Percentiles rank a stretch among this genome's conserved stretches.
These are phyloP conservation scores for Parastagonospora nodorum DNA, from an alignment of 2,329 filamentous ascomycete species.

Conservation along the genomic window DNA sequence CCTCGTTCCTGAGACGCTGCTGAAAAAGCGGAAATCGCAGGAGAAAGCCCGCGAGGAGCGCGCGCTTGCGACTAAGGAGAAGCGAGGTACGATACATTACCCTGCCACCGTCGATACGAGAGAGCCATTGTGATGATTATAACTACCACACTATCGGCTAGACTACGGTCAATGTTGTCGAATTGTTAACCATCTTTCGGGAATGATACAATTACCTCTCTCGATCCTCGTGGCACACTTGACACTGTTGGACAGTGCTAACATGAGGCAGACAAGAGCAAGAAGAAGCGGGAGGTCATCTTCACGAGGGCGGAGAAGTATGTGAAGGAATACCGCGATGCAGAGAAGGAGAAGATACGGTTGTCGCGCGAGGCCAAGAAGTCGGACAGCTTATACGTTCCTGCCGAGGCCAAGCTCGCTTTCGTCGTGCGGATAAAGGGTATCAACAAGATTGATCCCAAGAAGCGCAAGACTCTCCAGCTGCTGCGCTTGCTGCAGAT, in stretches of 20 bases:
- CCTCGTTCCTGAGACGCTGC: constrained; percentile 97
- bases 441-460: constrained; percentile 99
- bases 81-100: constrained; percentile 74
- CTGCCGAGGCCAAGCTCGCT: constrained; percentile 93
- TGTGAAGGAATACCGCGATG: constrained; percentile 98
- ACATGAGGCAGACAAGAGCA: constrained; percentile 74
- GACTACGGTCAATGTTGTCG: constrained; percentile 96
- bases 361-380: constrained; percentile 87
- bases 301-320: constrained; percentile 99
- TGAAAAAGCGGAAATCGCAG: constrained; percentile 99
- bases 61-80: constrained; percentile 78
- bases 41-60: constrained; percentile 97
- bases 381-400: constrained; percentile 91
- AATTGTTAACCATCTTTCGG: constrained; percentile 99
- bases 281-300: constrained; percentile 97
- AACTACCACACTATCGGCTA: constrained; percentile 87
- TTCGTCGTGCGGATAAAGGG: constrained; percentile 99
- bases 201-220: constrained; percentile 69
- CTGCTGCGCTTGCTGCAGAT: constrained; percentile 99
- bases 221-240: constrained; percentile 22
- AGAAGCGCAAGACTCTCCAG: constrained; percentile 99
- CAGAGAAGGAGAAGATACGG: constrained; percentile 97
- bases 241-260: constrained; percentile 27
- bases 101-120: constrained; percentile 21
- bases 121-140: constrained; percentile 74